phyloP scores from a whole-genome alignment of 805 yeast genomes.

The Yarrowia deformans region DNA sequence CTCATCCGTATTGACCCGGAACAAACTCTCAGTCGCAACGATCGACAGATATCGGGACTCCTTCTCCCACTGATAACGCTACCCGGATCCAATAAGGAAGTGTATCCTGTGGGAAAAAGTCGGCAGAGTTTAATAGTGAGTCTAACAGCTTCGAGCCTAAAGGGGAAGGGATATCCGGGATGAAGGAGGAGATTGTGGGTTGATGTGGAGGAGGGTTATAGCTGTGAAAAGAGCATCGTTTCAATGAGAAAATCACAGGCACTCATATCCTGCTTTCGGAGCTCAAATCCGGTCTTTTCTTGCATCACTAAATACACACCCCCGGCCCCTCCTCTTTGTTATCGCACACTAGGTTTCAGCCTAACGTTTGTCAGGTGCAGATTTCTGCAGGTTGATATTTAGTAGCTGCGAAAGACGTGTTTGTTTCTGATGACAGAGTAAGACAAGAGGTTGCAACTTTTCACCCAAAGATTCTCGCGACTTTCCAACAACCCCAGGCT shows the following conservation, averaged over 20 bases:
- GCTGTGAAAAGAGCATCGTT: neutral
- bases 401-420: neutral
- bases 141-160: constrained; percentile 36
- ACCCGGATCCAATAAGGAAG: constrained; percentile 25
- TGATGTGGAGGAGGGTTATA: neutral
- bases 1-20: no score
- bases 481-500: no score
- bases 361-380: constrained; percentile 4
- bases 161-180: constrained; percentile 27
- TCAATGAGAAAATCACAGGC: neutral
- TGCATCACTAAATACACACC: neutral
- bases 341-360: neutral
- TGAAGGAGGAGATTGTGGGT: neutral
- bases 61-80: constrained; percentile 4
- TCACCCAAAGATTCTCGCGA: no score
- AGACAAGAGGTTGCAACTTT: no score
- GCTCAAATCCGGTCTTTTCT: neutral
- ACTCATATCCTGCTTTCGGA: no score
- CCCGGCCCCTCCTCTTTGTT: neutral
- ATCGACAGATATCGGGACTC: no score
- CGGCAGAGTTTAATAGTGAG: constrained; percentile 31
- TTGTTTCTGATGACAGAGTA: neutral
- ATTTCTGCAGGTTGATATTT: constrained; percentile 14
- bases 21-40: no score
- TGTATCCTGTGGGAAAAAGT: neutral